These are phyloP conservation scores for Xylariales sp. DNA, from an alignment of 2,329 filamentous ascomycete species.

Conservation along the genomic window DNA sequence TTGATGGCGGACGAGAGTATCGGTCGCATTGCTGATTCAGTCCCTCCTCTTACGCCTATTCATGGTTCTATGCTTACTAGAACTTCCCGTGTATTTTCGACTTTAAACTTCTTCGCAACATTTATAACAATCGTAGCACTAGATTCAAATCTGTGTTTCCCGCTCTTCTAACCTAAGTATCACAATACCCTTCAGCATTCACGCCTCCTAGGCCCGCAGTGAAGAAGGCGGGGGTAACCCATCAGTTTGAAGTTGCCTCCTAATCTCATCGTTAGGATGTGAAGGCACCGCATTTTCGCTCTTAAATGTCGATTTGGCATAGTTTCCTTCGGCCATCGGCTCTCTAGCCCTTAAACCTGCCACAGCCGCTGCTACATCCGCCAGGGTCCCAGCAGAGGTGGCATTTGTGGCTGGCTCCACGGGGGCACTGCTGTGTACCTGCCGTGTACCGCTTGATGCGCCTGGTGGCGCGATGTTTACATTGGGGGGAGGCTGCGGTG, in stretches of 20 bases:
- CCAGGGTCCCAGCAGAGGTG: conserved; percentile 49
- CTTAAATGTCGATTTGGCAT: conserved; percentile 52
- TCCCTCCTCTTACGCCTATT: neutral
- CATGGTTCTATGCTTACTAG: neutral
- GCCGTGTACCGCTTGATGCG: conserved; percentile 40
- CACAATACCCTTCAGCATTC: neutral
- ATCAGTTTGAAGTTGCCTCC: conserved; percentile 63
- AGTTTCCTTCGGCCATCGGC: conserved; percentile 43
- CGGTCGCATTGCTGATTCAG: too few relatives aligned
- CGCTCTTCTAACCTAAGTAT: neutral
- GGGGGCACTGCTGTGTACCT: conserved; percentile 41
- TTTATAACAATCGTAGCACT: too few relatives aligned
- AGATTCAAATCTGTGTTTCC: neutral
- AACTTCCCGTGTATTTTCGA: neutral
- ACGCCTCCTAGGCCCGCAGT: conserved; percentile 41
- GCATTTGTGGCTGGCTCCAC: conserved; percentile 39
- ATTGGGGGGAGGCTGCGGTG: conserved; percentile 84
- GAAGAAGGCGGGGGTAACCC: conserved; percentile 49
- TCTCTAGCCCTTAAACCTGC: conserved; percentile 48
- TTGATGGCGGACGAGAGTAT: too few relatives aligned
- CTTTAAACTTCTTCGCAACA: neutral
- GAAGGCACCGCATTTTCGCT: conserved; percentile 55
- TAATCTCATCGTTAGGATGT: conserved; percentile 64
- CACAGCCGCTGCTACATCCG: conserved; percentile 52
- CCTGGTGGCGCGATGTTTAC: conserved; percentile 72